These are phyloP conservation scores for Acmispon strigosus DNA, from an alignment of 306 rosid species.

Conservation along the genomic window DNA sequence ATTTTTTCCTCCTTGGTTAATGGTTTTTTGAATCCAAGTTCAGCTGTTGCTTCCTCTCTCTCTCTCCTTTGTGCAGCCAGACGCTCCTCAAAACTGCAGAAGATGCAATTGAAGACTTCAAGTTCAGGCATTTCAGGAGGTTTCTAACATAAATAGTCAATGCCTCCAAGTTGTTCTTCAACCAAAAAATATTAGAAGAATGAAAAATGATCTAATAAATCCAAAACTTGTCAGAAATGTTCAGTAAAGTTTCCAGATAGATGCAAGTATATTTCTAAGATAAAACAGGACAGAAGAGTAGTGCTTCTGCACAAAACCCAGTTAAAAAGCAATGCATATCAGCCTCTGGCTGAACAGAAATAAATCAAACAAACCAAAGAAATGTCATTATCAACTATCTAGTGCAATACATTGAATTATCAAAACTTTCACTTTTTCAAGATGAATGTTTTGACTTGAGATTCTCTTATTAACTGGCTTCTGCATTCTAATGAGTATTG, in stretches of 20 bases:
- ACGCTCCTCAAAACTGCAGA: constrained; percentile 91
- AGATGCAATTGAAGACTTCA: constrained; percentile 6
- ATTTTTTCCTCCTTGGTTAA: constrained; percentile 86
- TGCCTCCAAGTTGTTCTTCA: not conserved
- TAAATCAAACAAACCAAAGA: constrained; percentile 7
- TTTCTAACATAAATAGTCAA: not conserved
- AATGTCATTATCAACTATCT: not conserved
- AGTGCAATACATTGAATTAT: not conserved
- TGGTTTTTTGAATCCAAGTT: constrained; percentile 87
- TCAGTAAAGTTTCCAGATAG: not conserved
- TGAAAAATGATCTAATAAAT: not conserved
- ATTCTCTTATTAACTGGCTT: not conserved
- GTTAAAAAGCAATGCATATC: constrained; percentile 3
- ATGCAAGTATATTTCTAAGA: not conserved
- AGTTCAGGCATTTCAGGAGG: constrained; percentile 5
- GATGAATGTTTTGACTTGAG: not conserved
- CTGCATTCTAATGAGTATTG: not conserved
- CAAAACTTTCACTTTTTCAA: not conserved
- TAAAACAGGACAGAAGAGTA: not conserved
- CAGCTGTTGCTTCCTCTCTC: constrained; percentile 60
- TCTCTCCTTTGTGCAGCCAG: constrained; percentile 87
- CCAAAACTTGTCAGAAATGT: not conserved
- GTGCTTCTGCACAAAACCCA: not conserved
- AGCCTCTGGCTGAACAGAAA: not conserved
- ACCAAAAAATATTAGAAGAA: not conserved